phyloP scores from a whole-genome alignment of 2,329 filamentous ascomycete genomes.

The Monilinia fructicola region DNA sequence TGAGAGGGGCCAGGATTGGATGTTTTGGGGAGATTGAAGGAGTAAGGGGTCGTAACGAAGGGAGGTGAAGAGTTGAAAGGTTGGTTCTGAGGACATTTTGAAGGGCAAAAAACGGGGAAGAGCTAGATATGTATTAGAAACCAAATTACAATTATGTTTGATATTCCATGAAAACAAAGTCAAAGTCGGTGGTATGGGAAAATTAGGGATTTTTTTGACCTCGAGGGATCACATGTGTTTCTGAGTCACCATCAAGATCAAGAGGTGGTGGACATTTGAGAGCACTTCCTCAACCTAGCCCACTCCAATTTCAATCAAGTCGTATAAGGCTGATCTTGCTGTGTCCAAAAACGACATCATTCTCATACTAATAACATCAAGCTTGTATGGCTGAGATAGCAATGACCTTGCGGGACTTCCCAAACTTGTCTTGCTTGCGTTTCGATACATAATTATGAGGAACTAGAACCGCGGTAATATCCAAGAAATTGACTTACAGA shows the following conservation, averaged over 20 bases:
- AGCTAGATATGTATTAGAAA: neutral
- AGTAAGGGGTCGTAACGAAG: slow-evolving; percentile 69
- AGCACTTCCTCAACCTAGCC: neutral
- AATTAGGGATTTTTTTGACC: too few relatives aligned
- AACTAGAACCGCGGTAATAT: neutral
- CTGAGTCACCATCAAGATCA: neutral
- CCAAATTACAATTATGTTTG: neutral
- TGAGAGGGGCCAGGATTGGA: slow-evolving; percentile 46
- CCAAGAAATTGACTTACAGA: neutral
- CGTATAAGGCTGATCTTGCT: neutral
- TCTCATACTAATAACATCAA: too few relatives aligned
- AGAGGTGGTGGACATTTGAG: neutral
- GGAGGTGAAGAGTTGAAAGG: slow-evolving; percentile 67
- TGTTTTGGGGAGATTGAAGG: slow-evolving; percentile 36
- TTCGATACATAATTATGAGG: too few relatives aligned
- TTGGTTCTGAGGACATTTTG: slow-evolving; percentile 3
- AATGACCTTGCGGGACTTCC: too few relatives aligned
- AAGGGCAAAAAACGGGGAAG: too few relatives aligned
- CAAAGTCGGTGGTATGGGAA: neutral
- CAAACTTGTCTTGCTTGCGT: too few relatives aligned
- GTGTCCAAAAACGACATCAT: neutral
- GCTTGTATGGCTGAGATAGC: neutral
- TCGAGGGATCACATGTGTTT: neutral
- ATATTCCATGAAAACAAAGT: neutral
- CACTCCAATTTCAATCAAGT: neutral